Base-by-base conservation (phyloP, 2,329 filamentous ascomycete species). In the Fusarium neocosmosporiellum region DNA sequence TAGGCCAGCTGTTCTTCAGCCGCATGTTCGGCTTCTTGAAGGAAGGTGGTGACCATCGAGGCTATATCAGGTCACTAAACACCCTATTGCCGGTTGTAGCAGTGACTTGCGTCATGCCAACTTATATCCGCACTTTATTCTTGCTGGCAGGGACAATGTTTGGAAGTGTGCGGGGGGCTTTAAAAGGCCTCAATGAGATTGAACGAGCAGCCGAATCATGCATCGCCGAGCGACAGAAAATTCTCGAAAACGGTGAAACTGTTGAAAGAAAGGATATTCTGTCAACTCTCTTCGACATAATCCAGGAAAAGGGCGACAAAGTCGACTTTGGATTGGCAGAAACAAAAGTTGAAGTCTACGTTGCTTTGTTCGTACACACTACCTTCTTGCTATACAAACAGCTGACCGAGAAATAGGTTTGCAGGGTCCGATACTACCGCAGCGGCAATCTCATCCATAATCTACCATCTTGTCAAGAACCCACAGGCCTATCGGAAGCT, bases 1-100 rank as follows among this genome's bases (percentile, higher is more conserved):
- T 67, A 22, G 65, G 65, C 20, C 50, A 67, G 53, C 65, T 67
- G 9, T 64, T 63, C 31, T 67, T 64, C 20, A 62, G 65, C 11
- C 59, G 41, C 10, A 58, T 63, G 36, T 64, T 67, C 36, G 65
- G 65, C 20, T 67, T 67, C 33, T 48, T 67, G 53, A 58, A 64
- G 16, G 36, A 59, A 24, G 29, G 46, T 16, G n/a, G 36, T 22
- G 65, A 67, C 20, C 39, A 64, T 20, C 43, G 61, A 9, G 53
- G 46, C 14, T 67, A 58, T 10, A 67, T 67, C 24, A 37, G 29
- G 6, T 63, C 65, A 13, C 53, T 67, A 14, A n/a, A 46, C 22
- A 20, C 41, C 7, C 11, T 46, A 46, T 16, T 46, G 22, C 41
- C 41, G 22, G 6, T 46, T 20, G 14, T 46, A 10, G 22, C 41